phyloP scores from a whole-genome alignment of 768 basidiomycete genomes.

The Pisolithus tinctorius region DNA sequence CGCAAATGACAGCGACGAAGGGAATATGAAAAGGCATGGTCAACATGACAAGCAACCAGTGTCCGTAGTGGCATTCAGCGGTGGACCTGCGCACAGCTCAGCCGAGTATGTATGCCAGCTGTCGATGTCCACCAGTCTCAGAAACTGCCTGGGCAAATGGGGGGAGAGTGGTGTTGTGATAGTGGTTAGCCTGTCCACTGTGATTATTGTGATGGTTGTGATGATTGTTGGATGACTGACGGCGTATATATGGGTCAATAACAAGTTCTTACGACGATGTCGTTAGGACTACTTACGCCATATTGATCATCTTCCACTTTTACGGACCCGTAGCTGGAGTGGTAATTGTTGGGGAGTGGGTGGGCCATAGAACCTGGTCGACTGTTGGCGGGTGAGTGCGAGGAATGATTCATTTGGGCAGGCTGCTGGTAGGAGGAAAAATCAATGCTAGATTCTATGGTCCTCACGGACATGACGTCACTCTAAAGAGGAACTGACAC shows the following conservation, averaged over 20 bases:
- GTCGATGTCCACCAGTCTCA: slow-evolving; percentile 42
- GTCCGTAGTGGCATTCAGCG: slow-evolving; percentile 30
- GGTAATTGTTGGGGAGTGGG: slow-evolving; percentile 36
- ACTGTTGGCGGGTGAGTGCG: slow-evolving; percentile 45
- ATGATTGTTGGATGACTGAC: slow-evolving; percentile 24
- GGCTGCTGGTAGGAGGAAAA: slow-evolving; percentile 50
- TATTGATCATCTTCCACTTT: slow-evolving; percentile 67
- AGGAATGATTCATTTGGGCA: slow-evolving; percentile 55
- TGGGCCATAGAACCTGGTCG: slow-evolving; percentile 36
- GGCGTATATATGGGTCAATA: background rate
- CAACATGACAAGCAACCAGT: background rate
- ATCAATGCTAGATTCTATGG: slow-evolving; percentile 51
- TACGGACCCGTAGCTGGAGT: slow-evolving; percentile 43
- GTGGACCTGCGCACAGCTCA: slow-evolving; percentile 54
- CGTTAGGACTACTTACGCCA: slow-evolving; percentile 32
- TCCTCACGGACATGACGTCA: slow-evolving; percentile 22
- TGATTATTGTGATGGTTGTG: slow-evolving; percentile 26
- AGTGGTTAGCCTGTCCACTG: slow-evolving; percentile 31
- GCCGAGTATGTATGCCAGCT: slow-evolving; percentile 57
- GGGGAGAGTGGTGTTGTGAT: slow-evolving; percentile 36
- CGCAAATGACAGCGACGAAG: background rate
- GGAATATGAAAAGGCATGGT: background rate
- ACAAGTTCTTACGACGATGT: background rate
- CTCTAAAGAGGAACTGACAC: slow-evolving; percentile 44
- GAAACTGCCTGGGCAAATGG: slow-evolving; percentile 40